Conservation (phyloP, 169 alveolate genomes). For the Eimeria sp. region DNA sequence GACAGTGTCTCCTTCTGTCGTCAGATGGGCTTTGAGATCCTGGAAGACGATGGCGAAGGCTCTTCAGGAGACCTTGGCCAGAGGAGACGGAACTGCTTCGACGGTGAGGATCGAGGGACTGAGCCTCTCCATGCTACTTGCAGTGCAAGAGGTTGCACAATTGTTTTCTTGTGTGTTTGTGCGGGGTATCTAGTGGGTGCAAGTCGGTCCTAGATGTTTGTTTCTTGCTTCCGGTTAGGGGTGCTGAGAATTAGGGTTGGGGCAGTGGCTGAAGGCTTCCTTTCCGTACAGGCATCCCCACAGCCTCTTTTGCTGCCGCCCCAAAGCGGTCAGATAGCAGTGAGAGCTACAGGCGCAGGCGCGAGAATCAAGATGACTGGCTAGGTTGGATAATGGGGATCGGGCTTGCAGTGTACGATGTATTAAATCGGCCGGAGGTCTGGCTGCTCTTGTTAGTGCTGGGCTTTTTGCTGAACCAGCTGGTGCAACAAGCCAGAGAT, state of each 20-base stretch:
- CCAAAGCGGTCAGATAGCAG: conserved; percentile 34
- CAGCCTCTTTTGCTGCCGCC: conserved; percentile 39
- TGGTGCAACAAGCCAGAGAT: conserved; percentile 40
- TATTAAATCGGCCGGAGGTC: conserved; percentile 52
- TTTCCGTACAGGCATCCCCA: conserved; percentile 12
- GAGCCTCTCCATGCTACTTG: not conserved
- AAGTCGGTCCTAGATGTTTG: not conserved
- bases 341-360: not conserved
- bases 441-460: conserved; percentile 44
- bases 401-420: not conserved
- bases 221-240: not conserved
- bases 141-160: not conserved
- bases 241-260: not conserved
- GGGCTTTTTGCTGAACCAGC: conserved; percentile 34
- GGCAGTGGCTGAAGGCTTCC: not conserved
- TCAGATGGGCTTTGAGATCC: conserved; percentile 51
- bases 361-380: not conserved
- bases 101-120: conserved; percentile 16
- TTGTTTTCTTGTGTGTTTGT: not conserved
- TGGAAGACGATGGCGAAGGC: not conserved
- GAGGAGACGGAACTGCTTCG: conserved; percentile 15
- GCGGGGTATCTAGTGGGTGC: not conserved
- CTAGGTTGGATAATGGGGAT: not conserved
- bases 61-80: not conserved
- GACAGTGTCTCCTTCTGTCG: conserved; percentile 46